These are phyloP conservation scores for Dactylis glomerata DNA, from an alignment of 176 grass and related monocot species.

Conservation along the genomic window DNA sequence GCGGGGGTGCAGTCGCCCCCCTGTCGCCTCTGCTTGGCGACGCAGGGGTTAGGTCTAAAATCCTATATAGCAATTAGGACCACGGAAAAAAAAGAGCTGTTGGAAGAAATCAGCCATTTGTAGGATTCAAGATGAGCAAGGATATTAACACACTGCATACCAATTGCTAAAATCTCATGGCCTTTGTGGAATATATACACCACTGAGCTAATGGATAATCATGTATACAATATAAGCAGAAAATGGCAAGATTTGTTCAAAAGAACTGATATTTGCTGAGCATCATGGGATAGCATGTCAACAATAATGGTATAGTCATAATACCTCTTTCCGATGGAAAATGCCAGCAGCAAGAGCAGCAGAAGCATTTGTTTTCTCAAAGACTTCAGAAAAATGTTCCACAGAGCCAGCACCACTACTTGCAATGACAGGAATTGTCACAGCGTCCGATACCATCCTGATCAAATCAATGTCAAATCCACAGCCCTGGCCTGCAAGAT, in stretches of 20 bases:
- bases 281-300: neutral
- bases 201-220: neutral
- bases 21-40: too few species aligned
- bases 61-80: too few species aligned
- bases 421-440: conserved; percentile 92
- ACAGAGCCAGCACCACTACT: conserved; percentile 80
- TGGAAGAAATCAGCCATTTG: neutral
- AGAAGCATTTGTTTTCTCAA: conserved; percentile 87
- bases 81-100: neutral
- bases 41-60: too few species aligned
- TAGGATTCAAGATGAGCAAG: neutral
- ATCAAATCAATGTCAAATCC: conserved; percentile 97
- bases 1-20: too few species aligned
- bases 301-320: neutral
- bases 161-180: neutral
- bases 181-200: neutral
- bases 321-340: conserved; percentile 96
- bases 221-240: neutral
- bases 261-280: neutral
- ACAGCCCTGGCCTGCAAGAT: conserved; percentile 73
- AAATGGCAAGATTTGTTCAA: neutral
- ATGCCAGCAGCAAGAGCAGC: conserved; percentile 94
- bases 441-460: conserved; percentile 84
- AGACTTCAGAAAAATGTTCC: conserved; percentile 83
- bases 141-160: conserved; percentile 1